Percentiles rank a stretch among this genome's conserved stretches.
These are phyloP conservation scores for Talaromyces sp. DNA, from an alignment of 2,329 filamentous ascomycete genomes.

Conservation along the genomic window DNA sequence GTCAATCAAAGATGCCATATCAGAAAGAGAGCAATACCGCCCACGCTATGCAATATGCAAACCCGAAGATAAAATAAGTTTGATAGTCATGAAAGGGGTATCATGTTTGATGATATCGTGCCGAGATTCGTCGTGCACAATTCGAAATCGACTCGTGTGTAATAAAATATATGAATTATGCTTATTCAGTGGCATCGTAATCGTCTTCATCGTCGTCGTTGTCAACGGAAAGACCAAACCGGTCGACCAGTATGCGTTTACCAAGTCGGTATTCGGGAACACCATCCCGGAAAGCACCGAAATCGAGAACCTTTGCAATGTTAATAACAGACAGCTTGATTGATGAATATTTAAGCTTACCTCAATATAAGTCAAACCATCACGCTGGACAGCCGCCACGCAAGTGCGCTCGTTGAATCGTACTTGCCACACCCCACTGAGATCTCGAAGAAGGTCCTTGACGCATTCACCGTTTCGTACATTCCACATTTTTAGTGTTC, in stretches of 20 bases:
- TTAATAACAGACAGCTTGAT: conserved; percentile 14
- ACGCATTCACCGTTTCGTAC: conserved; percentile 87
- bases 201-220: conserved; percentile 32
- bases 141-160: background rate
- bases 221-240: conserved; percentile 37
- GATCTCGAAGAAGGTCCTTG: conserved; percentile 84
- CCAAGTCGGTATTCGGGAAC: conserved; percentile 73
- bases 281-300: conserved; percentile 88
- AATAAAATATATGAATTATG: background rate
- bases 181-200: conserved; percentile 26
- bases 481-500: conserved; percentile 98
- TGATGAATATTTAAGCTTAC: conserved; percentile 51
- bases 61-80: conserved; percentile 21
- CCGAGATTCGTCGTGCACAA: background rate
- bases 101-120: conserved; percentile 25
- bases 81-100: conserved; percentile 34
- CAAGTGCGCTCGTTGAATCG: conserved; percentile 94
- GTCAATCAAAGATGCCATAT: conserved; percentile 32
- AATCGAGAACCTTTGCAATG: conserved; percentile 77
- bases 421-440: conserved; percentile 98
- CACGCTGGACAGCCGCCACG: conserved; percentile 92
- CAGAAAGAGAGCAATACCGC: conserved; percentile 29
- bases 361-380: conserved; percentile 91
- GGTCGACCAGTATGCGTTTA: conserved; percentile 61
- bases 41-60: conserved; percentile 39